These are phyloP conservation scores for Cucumis variabilis DNA, from an alignment of 331 rosid species.

Conservation along the genomic window DNA sequence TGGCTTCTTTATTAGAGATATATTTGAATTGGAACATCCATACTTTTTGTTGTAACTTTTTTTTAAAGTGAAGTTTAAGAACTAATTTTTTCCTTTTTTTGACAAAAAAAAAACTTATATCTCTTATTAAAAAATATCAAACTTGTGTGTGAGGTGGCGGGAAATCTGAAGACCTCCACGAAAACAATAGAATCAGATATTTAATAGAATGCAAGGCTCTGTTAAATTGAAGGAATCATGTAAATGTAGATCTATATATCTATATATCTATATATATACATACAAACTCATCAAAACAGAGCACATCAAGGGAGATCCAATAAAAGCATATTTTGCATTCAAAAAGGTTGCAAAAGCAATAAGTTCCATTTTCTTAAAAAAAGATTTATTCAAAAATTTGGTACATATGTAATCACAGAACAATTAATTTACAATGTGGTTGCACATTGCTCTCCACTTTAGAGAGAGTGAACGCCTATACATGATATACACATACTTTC, in stretches of 20 bases:
- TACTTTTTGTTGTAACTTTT: no score
- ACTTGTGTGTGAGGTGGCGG: no score
- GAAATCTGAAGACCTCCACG: no score
- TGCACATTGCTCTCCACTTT: background rate
- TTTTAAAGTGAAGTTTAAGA: no score
- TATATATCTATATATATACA: no score
- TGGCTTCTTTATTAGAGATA: no score
- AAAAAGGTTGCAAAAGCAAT: background rate
- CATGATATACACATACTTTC: background rate
- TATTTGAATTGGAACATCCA: no score
- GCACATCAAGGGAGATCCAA: background rate
- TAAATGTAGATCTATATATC: no score
- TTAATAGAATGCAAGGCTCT: background rate
- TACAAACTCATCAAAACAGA: background rate
- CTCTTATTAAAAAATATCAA: no score
- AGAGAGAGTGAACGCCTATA: background rate
- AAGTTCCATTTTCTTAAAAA: background rate
- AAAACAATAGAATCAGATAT: no score
- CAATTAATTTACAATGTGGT: background rate
- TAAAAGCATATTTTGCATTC: background rate
- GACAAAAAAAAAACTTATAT: no score
- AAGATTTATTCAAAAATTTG: background rate
- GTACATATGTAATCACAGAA: conserved; percentile 4
- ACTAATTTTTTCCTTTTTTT: no score
- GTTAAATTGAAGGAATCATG: background rate